Percentiles rank a stretch among this genome's conserved stretches.
Conservation (phyloP, 306 rosid species). For the Trifolium pratense region DNA sequence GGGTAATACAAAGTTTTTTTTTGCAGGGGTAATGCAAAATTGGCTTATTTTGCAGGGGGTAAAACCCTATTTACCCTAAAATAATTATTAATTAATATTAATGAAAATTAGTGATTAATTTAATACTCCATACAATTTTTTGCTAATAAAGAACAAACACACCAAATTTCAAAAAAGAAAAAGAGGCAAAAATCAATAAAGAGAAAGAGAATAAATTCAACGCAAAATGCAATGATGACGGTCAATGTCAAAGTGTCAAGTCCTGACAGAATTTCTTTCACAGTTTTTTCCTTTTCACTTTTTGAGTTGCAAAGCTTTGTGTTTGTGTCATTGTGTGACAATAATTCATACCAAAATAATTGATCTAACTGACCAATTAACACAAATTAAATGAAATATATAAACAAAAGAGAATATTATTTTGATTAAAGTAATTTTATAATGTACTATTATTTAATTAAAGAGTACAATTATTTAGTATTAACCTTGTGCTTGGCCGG, state of each 20-base stretch:
- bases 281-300: slow-evolving; percentile 11
- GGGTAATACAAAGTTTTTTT: too few relatives aligned
- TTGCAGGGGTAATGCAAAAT: too few relatives aligned
- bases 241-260: slow-evolving; percentile 53
- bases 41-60: too few relatives aligned
- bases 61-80: too few relatives aligned
- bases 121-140: neutral
- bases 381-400: neutral
- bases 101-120: too few relatives aligned
- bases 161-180: neutral
- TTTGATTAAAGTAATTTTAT: too few relatives aligned
- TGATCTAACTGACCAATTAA: too few relatives aligned
- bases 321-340: neutral
- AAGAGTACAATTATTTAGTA: too few relatives aligned
- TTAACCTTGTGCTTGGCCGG: too few relatives aligned
- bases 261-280: slow-evolving; percentile 48
- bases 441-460: too few relatives aligned
- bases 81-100: neutral
- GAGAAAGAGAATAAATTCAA: slow-evolving; percentile 28
- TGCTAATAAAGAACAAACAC: neutral
- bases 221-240: slow-evolving; percentile 34
- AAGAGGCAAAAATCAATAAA: neutral
- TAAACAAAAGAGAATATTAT: too few relatives aligned
- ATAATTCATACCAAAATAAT: too few relatives aligned
- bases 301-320: slow-evolving; percentile 13